Base-by-base conservation (phyloP, 768 basidiomycete species). In the Coprinellus micaceus region DNA sequence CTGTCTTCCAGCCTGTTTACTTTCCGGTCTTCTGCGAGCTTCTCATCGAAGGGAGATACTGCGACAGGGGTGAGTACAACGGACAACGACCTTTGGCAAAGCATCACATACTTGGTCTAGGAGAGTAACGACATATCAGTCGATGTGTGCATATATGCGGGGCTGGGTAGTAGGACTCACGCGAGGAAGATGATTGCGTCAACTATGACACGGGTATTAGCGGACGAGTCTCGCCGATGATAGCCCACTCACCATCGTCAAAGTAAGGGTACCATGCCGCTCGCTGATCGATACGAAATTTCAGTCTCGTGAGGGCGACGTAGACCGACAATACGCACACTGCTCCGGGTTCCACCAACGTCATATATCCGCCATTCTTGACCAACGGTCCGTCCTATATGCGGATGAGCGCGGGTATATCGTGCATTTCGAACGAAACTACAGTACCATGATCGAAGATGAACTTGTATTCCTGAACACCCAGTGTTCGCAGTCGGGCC, bases 151-250 rank as follows among this genome's bases (percentile, higher is more conserved):
- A n/a, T n/a, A n/a, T n/a, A n/a, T n/a, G n/a, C n/a, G n/a, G n/a
- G n/a, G n/a, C n/a, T n/a, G n/a, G n/a, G n/a, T n/a, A n/a, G n/a
- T n/a, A n/a, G n/a, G 12, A 74, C 78, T 70, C 64, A 81, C 68
- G 86, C 88, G 36, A 93, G 82, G 72, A 92, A 93, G 62, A 94
- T 91, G 67, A 93, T 89, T 1, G 89, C 84, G 69, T 90, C 83
- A 52, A 88, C 83, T 82, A 58, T 25, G 58, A 17, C 53, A 52
- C 28, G 39, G 37, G 61, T 22, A 53, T 60, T 53, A 61, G 52
- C 28, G 43, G 15, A n/a, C 43, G 33, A 52, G 29, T 21, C 33
- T 50, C 30, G 33, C 52, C 43, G 58, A 44, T 24, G 26, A 39
- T 37, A n/a, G 36, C 24, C 44, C 13, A 65, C 73, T 53, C 60